Percentiles rank a stretch among this genome's conserved stretches.
Evolutionary conservation across 1,139 yeast genomes (phyloP).

Genomic region (Sugiyamaella grinbergsii): DNA sequence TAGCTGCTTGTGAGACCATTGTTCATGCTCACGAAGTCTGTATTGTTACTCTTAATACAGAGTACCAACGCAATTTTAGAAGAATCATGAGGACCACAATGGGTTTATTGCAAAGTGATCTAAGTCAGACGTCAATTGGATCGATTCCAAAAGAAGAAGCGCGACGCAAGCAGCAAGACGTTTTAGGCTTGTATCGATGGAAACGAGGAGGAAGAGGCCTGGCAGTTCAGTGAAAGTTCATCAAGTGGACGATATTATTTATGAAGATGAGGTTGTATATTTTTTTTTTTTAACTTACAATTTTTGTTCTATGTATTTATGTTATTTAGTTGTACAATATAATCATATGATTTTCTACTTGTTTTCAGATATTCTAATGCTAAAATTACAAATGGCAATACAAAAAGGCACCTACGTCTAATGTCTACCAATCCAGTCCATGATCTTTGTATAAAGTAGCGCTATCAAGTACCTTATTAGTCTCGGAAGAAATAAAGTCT

Average conservation of each 20-base stretch:
- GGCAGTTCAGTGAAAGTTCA: slow-evolving; percentile 28
- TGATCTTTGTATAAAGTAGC: slow-evolving; percentile 30
- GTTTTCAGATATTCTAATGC: too few relatives aligned
- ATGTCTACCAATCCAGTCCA: slow-evolving; percentile 20
- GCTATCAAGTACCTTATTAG: slow-evolving; percentile 25
- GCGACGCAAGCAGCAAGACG: slow-evolving; percentile 36
- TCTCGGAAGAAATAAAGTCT: slow-evolving; percentile 28
- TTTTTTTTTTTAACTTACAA: not conserved
- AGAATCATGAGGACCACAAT: slow-evolving; percentile 38
- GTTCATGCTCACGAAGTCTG: slow-evolving; percentile 43
- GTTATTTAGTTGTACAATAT: slow-evolving; percentile 13
- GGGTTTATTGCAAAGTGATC: slow-evolving; percentile 24
- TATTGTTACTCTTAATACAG: slow-evolving; percentile 40
- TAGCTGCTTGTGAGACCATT: slow-evolving; percentile 39
- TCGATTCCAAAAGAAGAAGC: slow-evolving; percentile 32
- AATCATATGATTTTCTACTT: too few relatives aligned
- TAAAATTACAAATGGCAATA: too few relatives aligned
- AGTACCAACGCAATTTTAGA: slow-evolving; percentile 41
- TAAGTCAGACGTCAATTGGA: slow-evolving; percentile 27
- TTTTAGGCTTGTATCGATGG: slow-evolving; percentile 38
- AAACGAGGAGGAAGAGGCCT: slow-evolving; percentile 37
- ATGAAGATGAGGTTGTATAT: slow-evolving; percentile 1
- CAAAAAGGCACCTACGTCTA: too few relatives aligned
- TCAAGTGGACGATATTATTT: not conserved
- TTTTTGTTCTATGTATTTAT: slow-evolving; percentile 5